phyloP scores from a whole-genome alignment of 108 stramenopile genomes.

The Conticribra guillardii region DNA sequence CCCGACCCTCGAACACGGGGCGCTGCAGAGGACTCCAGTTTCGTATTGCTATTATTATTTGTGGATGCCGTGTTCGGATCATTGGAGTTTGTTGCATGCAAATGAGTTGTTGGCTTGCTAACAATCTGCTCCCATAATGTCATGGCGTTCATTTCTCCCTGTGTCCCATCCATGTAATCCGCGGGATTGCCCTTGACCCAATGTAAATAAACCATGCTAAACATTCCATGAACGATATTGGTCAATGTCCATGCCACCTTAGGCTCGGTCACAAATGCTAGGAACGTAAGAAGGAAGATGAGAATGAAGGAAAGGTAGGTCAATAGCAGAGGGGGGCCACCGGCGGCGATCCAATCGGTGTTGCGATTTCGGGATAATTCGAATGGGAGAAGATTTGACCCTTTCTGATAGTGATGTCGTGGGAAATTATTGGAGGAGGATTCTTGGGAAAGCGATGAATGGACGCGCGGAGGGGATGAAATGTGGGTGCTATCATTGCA shows the following conservation, averaged over 20 bases:
- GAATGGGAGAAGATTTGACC: conserved; percentile 72
- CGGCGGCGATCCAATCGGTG: conserved; percentile 55
- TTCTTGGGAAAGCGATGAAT: background rate
- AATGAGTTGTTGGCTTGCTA: conserved; percentile 39
- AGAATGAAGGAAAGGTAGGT: conserved; percentile 67
- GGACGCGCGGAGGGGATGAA: background rate
- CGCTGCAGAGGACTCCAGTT: background rate
- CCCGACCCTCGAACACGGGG: conserved; percentile 6
- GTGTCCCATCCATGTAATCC: conserved; percentile 73
- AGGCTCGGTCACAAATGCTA: conserved; percentile 57
- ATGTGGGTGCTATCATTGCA: too few relatives aligned
- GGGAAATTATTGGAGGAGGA: conserved; percentile 5
- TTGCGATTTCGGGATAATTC: conserved; percentile 75
- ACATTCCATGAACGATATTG: conserved; percentile 62
- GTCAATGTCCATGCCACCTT: conserved; percentile 71
- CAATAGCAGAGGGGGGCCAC: conserved; percentile 57
- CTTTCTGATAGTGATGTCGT: conserved; percentile 8
- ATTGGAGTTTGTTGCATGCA: conserved; percentile 1
- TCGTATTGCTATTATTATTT: conserved; percentile 1
- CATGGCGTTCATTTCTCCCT: conserved; percentile 85
- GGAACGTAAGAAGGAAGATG: conserved; percentile 57
- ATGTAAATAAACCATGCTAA: conserved; percentile 78
- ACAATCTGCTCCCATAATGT: conserved; percentile 89
- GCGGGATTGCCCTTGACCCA: conserved; percentile 88
- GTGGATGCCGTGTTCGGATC: background rate